Conservation (phyloP, 1,284 basidiomycete species). For the Porodaedalea pini region DNA sequence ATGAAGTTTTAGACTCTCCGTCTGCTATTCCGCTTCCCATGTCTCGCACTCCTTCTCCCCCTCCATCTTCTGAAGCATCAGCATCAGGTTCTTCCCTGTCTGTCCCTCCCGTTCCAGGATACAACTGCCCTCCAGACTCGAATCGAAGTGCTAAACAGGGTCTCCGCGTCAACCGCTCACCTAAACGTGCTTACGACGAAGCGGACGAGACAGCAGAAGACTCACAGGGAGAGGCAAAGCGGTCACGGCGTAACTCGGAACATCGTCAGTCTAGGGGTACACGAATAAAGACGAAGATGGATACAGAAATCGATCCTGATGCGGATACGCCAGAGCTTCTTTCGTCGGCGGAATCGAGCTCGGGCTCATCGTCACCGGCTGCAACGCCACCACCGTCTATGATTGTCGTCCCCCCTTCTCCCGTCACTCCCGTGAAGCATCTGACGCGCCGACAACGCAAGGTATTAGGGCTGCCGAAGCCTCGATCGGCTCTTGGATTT, state of each 20-base stretch:
- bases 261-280: constrained; percentile 16
- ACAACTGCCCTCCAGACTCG: constrained; percentile 11
- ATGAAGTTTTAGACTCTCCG: constrained; percentile 18
- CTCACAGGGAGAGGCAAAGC: constrained; percentile 43
- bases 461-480: constrained; percentile 59
- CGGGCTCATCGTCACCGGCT: constrained; percentile 41
- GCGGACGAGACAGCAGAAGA: constrained; percentile 42
- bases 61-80: constrained; percentile 17
- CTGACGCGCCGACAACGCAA: constrained; percentile 68
- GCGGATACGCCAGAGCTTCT: constrained; percentile 45
- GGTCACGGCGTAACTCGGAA: constrained; percentile 33
- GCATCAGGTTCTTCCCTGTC: constrained; percentile 14
- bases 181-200: constrained; percentile 68
- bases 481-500: constrained; percentile 30
- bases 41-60: constrained; percentile 45
- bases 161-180: constrained; percentile 42
- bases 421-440: constrained; percentile 26
- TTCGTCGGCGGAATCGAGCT: constrained; percentile 38
- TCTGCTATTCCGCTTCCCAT: constrained; percentile 38
- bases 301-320: constrained; percentile 32
- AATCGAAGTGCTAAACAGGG: background rate
- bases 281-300: constrained; percentile 24
- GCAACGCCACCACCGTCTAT: constrained; percentile 34
- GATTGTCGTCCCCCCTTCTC: constrained; percentile 28
- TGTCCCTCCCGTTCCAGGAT: constrained; percentile 18